Percentiles rank a stretch among this genome's conserved stretches.
These are phyloP conservation scores for Leccinum fibrillosum DNA, from an alignment of 768 basidiomycete species.

Conservation along the genomic window DNA sequence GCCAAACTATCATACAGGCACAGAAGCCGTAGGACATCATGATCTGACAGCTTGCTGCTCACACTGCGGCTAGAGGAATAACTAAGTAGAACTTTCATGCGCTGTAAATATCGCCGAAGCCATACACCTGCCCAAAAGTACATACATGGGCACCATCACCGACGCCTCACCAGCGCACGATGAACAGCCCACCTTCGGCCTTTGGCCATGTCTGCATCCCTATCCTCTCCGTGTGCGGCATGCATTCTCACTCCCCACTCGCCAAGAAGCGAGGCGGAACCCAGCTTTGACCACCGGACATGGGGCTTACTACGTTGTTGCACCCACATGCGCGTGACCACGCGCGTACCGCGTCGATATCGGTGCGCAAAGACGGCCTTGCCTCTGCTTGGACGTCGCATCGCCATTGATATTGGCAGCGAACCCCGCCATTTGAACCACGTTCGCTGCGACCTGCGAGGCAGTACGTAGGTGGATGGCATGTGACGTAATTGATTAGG, in stretches of 20 bases:
- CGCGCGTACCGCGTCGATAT: neutral
- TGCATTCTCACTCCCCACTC: neutral
- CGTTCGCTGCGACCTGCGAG: neutral
- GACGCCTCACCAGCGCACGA: neutral
- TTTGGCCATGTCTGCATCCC: neutral
- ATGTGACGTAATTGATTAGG: neutral
- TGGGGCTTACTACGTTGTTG: neutral
- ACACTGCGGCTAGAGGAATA: neutral
- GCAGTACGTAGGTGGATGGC: accelerated
- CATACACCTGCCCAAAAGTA: neutral
- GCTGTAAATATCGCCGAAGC: neutral
- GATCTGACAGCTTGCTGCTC: neutral
- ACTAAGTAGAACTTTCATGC: neutral
- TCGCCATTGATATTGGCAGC: slow-evolving; percentile 9
- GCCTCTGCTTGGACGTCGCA: neutral
- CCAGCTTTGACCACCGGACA: slow-evolving; percentile 7
- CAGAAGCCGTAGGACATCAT: neutral
- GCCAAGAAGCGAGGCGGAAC: neutral
- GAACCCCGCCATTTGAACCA: slow-evolving; percentile 22
- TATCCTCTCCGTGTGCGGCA: neutral
- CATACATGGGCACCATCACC: neutral
- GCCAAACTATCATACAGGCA: no score
- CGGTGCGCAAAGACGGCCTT: slow-evolving; percentile 15
- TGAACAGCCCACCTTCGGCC: neutral
- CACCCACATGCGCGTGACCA: slow-evolving; percentile 14